Evolutionary conservation across 1,139 yeast genomes (phyloP).

Genomic region (Taphrina populina): DNA sequence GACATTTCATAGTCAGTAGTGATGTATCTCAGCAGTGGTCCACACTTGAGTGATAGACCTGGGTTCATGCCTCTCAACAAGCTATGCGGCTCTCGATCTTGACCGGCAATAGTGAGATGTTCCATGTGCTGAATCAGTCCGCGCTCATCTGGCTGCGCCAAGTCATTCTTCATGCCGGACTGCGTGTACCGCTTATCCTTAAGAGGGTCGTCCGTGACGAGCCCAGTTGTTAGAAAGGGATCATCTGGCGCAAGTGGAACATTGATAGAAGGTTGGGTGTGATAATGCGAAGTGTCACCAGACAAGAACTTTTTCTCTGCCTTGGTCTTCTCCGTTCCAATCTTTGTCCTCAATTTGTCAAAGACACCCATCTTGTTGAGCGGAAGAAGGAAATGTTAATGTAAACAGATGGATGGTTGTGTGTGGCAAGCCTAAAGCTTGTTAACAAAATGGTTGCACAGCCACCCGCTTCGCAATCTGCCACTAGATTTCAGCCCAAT

Average conservation of each 20-base stretch:
- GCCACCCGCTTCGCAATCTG: too few relatives aligned
- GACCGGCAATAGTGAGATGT: slow-evolving; percentile 27
- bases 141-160: slow-evolving; percentile 16
- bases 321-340: slow-evolving; percentile 21
- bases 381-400: too few relatives aligned
- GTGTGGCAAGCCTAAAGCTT: too few relatives aligned
- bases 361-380: slow-evolving; percentile 27
- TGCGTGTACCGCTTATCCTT: slow-evolving; percentile 32
- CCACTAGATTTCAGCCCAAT: too few relatives aligned
- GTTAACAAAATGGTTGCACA: too few relatives aligned
- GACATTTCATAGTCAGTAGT: slow-evolving; percentile 7
- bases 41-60: slow-evolving; percentile 26
- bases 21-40: slow-evolving; percentile 29
- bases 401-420: too few relatives aligned
- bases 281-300: slow-evolving; percentile 3
- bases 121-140: slow-evolving; percentile 33
- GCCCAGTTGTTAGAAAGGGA: slow-evolving; percentile 33
- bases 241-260: slow-evolving; percentile 28
- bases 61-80: slow-evolving; percentile 26
- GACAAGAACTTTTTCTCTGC: slow-evolving; percentile 9
- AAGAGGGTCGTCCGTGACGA: slow-evolving; percentile 31
- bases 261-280: slow-evolving; percentile 26
- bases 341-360: slow-evolving; percentile 26
- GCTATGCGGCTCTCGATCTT: slow-evolving; percentile 20
- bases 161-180: slow-evolving; percentile 12